phyloP scores from a whole-genome alignment of 2,329 filamentous ascomycete species.

The Laburnicola sp. region DNA sequence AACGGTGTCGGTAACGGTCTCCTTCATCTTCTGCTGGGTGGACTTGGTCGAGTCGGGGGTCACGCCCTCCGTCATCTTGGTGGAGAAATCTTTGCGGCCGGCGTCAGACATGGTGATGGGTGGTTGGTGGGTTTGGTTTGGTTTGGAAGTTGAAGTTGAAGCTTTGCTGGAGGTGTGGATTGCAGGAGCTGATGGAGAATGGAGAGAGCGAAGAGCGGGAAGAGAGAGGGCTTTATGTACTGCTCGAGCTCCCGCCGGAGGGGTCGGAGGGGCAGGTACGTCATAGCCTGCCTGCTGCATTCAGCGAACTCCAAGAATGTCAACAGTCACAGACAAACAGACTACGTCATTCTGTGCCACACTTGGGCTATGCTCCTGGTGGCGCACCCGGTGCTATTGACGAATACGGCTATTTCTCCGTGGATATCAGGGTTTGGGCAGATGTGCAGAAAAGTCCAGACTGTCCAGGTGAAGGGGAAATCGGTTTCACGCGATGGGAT shows the following conservation, averaged over 20 bases:
- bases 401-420: not conserved
- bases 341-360: slow-evolving; percentile 3
- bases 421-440: not conserved
- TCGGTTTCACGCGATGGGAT: not conserved
- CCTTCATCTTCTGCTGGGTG: slow-evolving; percentile 61
- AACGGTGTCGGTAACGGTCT: slow-evolving; percentile 57
- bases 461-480: not conserved
- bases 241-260: not conserved
- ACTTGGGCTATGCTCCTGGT: not conserved
- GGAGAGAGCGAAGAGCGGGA: not conserved
- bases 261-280: not conserved
- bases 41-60: slow-evolving; percentile 65
- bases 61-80: slow-evolving; percentile 60
- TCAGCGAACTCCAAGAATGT: not conserved
- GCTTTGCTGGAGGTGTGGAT: slow-evolving; percentile 1
- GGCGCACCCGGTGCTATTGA: not conserved
- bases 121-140: slow-evolving; percentile 31
- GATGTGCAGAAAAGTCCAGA: too few relatives aligned
- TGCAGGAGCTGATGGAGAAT: slow-evolving; percentile 1
- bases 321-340: not conserved
- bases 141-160: slow-evolving; percentile 8
- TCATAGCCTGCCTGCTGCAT: not conserved
- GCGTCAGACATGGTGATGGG: slow-evolving; percentile 61
- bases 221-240: not conserved
- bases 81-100: slow-evolving; percentile 63